Conservation (phyloP, 2,329 filamentous ascomycete genomes). For the Purpureocillium takamizusanense region DNA sequence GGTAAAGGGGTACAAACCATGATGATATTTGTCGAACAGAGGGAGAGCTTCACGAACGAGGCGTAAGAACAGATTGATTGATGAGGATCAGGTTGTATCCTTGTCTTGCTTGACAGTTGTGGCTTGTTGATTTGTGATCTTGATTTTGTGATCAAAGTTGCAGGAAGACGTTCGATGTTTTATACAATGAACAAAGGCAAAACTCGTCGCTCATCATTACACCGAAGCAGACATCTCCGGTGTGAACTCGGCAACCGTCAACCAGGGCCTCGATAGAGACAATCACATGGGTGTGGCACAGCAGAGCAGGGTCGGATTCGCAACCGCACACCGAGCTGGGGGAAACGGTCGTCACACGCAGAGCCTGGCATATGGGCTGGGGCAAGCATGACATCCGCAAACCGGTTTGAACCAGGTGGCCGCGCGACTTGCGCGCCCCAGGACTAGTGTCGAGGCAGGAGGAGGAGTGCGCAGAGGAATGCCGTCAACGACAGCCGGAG, state of each 20-base stretch:
- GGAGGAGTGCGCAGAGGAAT: too few relatives aligned
- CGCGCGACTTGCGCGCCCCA: neutral
- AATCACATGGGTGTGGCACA: conserved; percentile 2
- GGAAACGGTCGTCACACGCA: neutral
- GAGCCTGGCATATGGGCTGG: neutral
- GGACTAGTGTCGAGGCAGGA: neutral
- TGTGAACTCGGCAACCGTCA: neutral
- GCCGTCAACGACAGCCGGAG: neutral
- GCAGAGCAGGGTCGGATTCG: conserved; percentile 2
- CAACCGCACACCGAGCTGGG: conserved; percentile 3
- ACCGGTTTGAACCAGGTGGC: neutral
- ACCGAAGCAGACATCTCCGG: neutral
- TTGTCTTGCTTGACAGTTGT: too few relatives aligned
- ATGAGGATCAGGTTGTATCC: too few relatives aligned
- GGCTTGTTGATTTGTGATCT: too few relatives aligned
- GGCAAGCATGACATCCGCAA: neutral
- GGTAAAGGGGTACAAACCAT: neutral
- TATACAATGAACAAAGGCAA: neutral
- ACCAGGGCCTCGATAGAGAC: neutral
- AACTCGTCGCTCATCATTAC: neutral
- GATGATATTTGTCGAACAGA: too few relatives aligned
- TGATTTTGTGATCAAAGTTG: neutral
- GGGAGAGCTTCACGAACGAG: too few relatives aligned
- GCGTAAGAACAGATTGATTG: too few relatives aligned
- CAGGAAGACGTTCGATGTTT: neutral